Evolutionary conservation across 1,284 basidiomycete species (phyloP).

Genomic region (Cystobasidiaceae sp.): DNA sequence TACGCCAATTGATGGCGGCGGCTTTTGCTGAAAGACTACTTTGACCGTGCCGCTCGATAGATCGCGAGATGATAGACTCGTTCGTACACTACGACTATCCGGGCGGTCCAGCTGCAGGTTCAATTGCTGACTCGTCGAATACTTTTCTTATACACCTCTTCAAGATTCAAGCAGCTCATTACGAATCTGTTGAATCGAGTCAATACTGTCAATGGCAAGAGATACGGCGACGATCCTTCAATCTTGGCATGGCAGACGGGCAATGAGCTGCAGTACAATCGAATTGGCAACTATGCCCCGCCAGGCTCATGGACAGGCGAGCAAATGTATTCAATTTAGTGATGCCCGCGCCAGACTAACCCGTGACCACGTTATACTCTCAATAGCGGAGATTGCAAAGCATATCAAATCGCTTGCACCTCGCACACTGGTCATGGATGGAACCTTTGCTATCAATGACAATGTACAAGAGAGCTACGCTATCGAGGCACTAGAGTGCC

Average conservation of each 20-base stretch:
- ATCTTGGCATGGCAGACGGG: slow-evolving; percentile 45
- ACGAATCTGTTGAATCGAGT: slow-evolving; percentile 41
- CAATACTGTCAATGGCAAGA: slow-evolving; percentile 43
- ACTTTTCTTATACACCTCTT: not conserved
- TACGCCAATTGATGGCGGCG: not conserved
- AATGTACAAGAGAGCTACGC: slow-evolving; percentile 38
- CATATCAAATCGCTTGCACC: slow-evolving; percentile 44
- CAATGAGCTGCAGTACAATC: slow-evolving; percentile 39
- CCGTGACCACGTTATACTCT: not conserved
- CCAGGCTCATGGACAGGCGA: slow-evolving; percentile 35
- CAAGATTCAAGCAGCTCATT: slow-evolving; percentile 39
- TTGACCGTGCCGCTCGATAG: slow-evolving; percentile 33
- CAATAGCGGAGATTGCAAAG: slow-evolving; percentile 10
- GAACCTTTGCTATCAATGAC: slow-evolving; percentile 41
- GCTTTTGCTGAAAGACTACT: not conserved
- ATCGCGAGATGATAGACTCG: slow-evolving; percentile 38
- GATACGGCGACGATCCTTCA: slow-evolving; percentile 44
- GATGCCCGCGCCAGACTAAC: not conserved
- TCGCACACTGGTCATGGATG: slow-evolving; percentile 44
- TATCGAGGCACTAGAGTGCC: slow-evolving; percentile 35
- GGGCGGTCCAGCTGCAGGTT: too few relatives aligned
- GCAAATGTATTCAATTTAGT: not conserved
- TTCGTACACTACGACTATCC: too few relatives aligned
- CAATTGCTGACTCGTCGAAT: not conserved
- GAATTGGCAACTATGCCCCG: not conserved